Evolutionary conservation across 73 alveolate genomes (phyloP), one percentile per base, ranked within the genome.

Genomic region (Uronychia setigera): DNA sequence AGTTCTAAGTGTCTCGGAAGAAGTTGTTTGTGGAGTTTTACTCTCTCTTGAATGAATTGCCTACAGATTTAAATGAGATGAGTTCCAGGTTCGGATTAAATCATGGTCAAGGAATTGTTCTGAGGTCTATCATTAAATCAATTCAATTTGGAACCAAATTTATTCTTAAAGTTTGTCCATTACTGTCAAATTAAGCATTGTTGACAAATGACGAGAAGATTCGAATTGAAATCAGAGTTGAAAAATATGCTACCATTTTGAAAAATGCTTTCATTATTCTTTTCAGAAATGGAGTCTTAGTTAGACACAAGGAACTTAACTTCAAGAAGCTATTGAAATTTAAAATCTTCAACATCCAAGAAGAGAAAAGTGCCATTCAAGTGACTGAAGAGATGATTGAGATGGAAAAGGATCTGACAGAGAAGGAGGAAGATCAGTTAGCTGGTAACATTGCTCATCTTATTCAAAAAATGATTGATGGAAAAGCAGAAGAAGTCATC

Each of bases 11-110:
- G 59, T 76, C 28, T 25, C 32, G 29, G 27, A 76, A 76, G 5
- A 76, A 76, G 81, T 26, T 76, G 5, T 32, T 76, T 28, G 9
- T 76, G 59, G 81, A 76, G 81, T 76, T 76, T 58, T 76, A 28
- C 59, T 1, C 27, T 5, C 9, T 76, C 1, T 5, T 32, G 25
- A 25, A 28, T 30, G 81, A 76, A 9, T 5, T 28, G 59, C 58
- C 28, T 31, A 46, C 67, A 11, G 67, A 46, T 5, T 19, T 46
- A 5, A 46, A 11, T 11, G 67, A 46, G 19, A 46, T 46, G n/a
- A 46, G 67, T 46, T 19, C 5, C 5, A 5, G 67, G 67, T 11
- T 46, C n/a, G 67, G 67, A 46, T 5, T 46, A 5, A 46, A 19
- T 46, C 67, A 5, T 46, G 67, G 19, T 11, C 67, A 46, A 46